Percentiles rank a stretch among this genome's conserved stretches.
phyloP scores from a whole-genome alignment of 1,139 yeast genomes.

The Candida glucosophila region DNA sequence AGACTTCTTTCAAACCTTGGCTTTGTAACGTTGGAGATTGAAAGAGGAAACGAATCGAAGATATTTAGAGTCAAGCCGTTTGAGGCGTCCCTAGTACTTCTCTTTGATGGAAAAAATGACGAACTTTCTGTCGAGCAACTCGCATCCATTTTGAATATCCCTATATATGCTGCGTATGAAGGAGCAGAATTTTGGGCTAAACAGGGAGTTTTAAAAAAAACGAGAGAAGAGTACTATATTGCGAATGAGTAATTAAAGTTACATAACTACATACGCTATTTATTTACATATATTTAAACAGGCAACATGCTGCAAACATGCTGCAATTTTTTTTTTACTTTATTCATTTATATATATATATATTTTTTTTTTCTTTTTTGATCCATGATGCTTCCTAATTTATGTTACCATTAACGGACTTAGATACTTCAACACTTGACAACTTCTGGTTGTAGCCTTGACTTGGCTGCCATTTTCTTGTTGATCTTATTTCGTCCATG shows the following conservation, averaged over 20 bases:
- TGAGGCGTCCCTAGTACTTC: conserved; percentile 55
- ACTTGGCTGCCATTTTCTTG: conserved; percentile 75
- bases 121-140: conserved; percentile 20
- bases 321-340: background rate
- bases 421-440: conserved; percentile 47
- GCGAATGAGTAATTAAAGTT: conserved; percentile 9
- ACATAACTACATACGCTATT: background rate
- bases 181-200: conserved; percentile 52
- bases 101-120: conserved; percentile 36
- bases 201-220: conserved; percentile 35
- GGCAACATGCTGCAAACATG: background rate
- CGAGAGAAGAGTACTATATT: conserved; percentile 18
- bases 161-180: conserved; percentile 25
- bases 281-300: background rate
- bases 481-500: conserved; percentile 80
- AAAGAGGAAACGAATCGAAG: conserved; percentile 34
- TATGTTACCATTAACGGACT: conserved; percentile 18
- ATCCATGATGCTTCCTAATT: conserved; percentile 5
- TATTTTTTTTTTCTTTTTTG: background rate
- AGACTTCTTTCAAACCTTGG: conserved; percentile 57
- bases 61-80: conserved; percentile 54
- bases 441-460: conserved; percentile 62
- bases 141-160: conserved; percentile 22
- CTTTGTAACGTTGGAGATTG: conserved; percentile 47
- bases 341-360: background rate